Conservation (phyloP, 345 rosid genomes). For the Eucalyptus curtisii region DNA sequence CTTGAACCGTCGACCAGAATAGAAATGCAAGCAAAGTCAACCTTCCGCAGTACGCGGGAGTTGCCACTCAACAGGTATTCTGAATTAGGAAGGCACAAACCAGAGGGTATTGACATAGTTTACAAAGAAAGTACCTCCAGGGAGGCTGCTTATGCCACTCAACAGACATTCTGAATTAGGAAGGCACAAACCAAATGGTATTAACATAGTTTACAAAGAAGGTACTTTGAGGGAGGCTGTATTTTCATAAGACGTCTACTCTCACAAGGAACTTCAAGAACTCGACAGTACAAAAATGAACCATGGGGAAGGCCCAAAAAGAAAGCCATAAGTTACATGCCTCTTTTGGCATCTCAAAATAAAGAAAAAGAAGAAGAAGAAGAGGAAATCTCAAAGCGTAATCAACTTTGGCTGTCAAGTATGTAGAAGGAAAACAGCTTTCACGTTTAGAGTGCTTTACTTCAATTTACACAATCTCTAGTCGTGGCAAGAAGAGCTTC, state of each 20-base stretch:
- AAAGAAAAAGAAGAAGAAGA: background rate
- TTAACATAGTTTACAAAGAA: no score
- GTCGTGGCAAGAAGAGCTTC: background rate
- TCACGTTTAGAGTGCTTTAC: background rate
- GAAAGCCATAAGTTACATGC: background rate
- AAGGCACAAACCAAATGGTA: no score
- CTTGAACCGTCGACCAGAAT: background rate
- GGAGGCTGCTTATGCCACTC: no score
- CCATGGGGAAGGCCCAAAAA: background rate
- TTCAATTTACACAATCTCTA: background rate
- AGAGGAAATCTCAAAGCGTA: background rate
- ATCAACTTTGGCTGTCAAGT: background rate
- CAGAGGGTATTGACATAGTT: no score
- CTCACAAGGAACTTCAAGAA: background rate
- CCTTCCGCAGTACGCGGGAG: background rate
- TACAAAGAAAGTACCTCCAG: no score
- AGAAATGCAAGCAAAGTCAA: background rate
- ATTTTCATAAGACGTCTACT: background rate
- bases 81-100: background rate
- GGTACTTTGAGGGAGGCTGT: background rate
- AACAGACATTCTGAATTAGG: no score
- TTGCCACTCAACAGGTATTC: background rate
- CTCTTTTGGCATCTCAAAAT: background rate
- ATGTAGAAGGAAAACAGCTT: background rate
- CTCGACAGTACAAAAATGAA: background rate